phyloP scores from a whole-genome alignment of 2,329 filamentous ascomycete species.

The Colletotrichum caudatum region DNA sequence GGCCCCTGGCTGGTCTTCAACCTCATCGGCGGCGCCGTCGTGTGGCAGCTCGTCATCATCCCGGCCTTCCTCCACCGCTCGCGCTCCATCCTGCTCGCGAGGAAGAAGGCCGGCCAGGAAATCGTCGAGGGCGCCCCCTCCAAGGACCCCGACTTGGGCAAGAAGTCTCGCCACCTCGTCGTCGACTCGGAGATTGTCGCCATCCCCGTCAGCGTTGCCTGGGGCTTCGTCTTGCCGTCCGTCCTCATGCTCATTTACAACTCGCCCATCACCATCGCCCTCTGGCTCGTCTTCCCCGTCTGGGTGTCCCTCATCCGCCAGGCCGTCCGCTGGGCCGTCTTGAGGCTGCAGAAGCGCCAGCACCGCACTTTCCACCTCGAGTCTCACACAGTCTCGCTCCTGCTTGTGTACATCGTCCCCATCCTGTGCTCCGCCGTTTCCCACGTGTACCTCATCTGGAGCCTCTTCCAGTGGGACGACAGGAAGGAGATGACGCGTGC shows the following conservation, averaged over 20 bases:
- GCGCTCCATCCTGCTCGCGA: conserved; percentile 50
- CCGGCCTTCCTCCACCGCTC: conserved; percentile 62
- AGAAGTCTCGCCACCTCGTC: conserved; percentile 53
- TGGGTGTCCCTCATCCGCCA: conserved; percentile 60
- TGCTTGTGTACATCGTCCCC: conserved; percentile 60
- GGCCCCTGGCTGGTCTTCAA: conserved; percentile 62
- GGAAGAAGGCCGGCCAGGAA: conserved; percentile 42
- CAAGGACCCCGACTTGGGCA: conserved; percentile 48
- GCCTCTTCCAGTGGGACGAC: conserved; percentile 56
- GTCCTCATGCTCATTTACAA: conserved; percentile 59
- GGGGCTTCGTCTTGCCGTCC: conserved; percentile 62
- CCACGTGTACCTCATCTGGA: conserved; percentile 58
- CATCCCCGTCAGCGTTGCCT: conserved; percentile 61
- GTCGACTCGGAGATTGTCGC: conserved; percentile 67
- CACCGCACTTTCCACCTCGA: conserved; percentile 57
- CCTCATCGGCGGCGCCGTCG: conserved; percentile 61
- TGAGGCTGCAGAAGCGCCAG: conserved; percentile 42
- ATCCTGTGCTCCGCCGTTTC: conserved; percentile 57
- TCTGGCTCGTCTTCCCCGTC: conserved; percentile 66
- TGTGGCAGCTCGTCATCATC: conserved; percentile 65
- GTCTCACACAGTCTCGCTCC: conserved; percentile 52
- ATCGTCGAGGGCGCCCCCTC: conserved; percentile 43
- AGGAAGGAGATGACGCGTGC: conserved; percentile 63
- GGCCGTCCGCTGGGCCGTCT: conserved; percentile 48
- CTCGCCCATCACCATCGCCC: conserved; percentile 51